Evolutionary conservation across 306 rosid species (phyloP), one percentile per base, ranked within the genome.

Genomic region (Acacia melanoxylon): DNA sequence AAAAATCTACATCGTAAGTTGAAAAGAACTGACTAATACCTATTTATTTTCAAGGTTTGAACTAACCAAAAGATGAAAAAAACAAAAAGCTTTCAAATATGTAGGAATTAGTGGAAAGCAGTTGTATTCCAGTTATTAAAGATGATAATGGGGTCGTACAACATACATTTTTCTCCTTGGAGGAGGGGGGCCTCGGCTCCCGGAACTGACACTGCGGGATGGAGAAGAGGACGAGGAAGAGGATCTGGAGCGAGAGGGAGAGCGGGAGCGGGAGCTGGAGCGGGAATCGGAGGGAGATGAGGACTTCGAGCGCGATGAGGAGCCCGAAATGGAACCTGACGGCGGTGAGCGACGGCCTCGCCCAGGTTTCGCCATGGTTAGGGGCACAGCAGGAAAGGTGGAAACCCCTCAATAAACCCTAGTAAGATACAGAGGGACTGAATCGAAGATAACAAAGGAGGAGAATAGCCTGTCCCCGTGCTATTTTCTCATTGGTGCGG

Each of bases 281-380:
- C 88, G 85, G 25, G 95, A 91, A 45, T 54, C 87, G 10, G 97
- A 91, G 78, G 89, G 83, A 3, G 97, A 85, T 44, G 80, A 77
- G 15, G 98, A 93, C 44, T 81, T 79, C 8, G 96, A 90, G 24
- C 89, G 92, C 5, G 99, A 95, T 25, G 97, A 93, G 2, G 94
- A 91, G 46, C 83, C 91, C 4, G 98, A 94, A 14, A 8, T 44
- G 68, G 98, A 94, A 48, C 98, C 93, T 2, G 99, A 88, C 16
- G 93, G 96, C 24, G 87, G 89, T 42, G 99, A 90, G 76, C 99
- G 98, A 76, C 96, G 99, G 48, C 83, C 94, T 87, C 97, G 90
- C 85, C 88, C 94, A 17, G 98, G 97, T 80, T 96, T 96, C 87
- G 97, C 94, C 99, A 96, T 96, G 80, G 92, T 77, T 78, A 59